Evolutionary conservation across 148 eudicot species (phyloP), one percentile per base, ranked within the genome.

Genomic region (Nepenthes gracilis): DNA sequence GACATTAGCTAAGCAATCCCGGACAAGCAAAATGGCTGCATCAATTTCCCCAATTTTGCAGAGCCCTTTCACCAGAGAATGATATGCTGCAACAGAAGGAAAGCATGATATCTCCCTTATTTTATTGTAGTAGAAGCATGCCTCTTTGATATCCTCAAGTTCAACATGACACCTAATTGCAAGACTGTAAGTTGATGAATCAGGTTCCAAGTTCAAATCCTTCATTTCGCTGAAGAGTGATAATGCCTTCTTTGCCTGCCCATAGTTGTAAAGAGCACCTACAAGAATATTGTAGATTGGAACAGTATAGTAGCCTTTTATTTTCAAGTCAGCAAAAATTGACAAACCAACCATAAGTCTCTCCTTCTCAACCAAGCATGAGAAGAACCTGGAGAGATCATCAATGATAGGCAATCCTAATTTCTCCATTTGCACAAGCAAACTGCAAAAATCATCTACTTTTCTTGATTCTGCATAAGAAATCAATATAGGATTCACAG

Each of bases 1-100:
- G 53, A 83, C 82, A 67, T 85, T 80, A 13, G 81, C 97, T 69
- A 92, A 78, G 67, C 96, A 85, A 59, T 92, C 98, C 33, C 82
- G 86, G 58, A 88, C 81, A 14, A 92, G 73, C 71, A 75, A 67
- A 47, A 92, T 66, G 55, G 87, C 98, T 8, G 77, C 66, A 72
- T 92, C 96, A 54, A 92, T 73, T 77, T 86, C 83, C 54, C 85
- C 94, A 12, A 73, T 64, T 70, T 74, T 77, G 67, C 83, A 85
- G 64, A 92, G 98, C 53, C 95, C 94, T 54, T 77, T 82, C 47
- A 74, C 96, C 38, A 92, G 77, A 57, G 88, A 88, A 33, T 34
- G 60, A 73, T 92, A 92, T 32, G 94, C 88, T 62, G 64, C 70
- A 68, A 78, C 62, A 47, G 95, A 83, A 23, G 98, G 98, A 70